Evolutionary conservation across 2,329 filamentous ascomycete species (phyloP).

Genomic region (Fusarium secorum): DNA sequence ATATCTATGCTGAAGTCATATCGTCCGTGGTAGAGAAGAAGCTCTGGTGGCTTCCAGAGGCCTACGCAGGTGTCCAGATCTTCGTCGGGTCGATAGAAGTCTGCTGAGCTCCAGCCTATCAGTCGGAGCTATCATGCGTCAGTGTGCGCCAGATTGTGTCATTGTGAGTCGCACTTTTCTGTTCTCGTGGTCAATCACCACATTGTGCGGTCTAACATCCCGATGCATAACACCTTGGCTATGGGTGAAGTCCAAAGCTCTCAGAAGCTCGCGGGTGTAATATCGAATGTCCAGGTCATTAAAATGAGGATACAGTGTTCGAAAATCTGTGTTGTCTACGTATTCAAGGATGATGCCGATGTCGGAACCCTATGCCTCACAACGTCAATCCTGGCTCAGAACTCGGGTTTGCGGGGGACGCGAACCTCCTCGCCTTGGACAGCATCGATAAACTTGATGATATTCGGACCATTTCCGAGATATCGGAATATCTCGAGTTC

Average conservation of each 20-base stretch:
- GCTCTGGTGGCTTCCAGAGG: constrained; percentile 75
- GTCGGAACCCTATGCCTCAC: neutral
- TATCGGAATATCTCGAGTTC: constrained; percentile 1
- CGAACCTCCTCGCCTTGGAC: constrained; percentile 14
- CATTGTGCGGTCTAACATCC: constrained; percentile 8
- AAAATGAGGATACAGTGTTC: neutral
- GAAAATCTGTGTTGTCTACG: constrained; percentile 1
- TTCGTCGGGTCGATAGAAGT: neutral
- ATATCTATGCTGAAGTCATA: constrained; percentile 99
- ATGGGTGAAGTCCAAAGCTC: constrained; percentile 11
- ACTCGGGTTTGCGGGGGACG: rapidly evolving
- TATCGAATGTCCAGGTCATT: neutral
- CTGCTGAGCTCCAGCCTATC: constrained; percentile 13
- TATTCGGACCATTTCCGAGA: neutral
- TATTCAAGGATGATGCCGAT: constrained; percentile 17
- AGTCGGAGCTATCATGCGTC: neutral
- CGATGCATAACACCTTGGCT: constrained; percentile 6
- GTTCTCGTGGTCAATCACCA: constrained; percentile 5
- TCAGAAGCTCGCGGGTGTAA: constrained; percentile 3
- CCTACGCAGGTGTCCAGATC: neutral
- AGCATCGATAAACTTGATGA: neutral
- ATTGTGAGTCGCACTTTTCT: neutral
- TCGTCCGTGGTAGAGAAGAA: constrained; percentile 95
- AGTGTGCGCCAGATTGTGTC: rapidly evolving
- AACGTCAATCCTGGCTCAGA: rapidly evolving